A percentile compares a stretch with the other conserved stretches of the same genome.
These are phyloP conservation scores for Leccinum angustisporum DNA, from an alignment of 1,284 basidiomycete genomes.

Conservation along the genomic window DNA sequence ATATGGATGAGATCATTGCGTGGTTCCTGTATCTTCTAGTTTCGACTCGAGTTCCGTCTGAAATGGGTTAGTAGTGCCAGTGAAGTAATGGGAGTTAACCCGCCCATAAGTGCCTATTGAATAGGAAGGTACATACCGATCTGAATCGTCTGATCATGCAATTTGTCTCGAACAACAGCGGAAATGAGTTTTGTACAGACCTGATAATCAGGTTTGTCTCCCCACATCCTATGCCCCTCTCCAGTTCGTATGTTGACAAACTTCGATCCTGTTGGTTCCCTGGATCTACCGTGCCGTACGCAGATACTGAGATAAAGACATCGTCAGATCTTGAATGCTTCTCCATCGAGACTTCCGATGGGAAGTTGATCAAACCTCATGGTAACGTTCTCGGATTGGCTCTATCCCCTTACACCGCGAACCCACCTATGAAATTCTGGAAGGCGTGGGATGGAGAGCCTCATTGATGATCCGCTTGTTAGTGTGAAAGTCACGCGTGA, in stretches of 20 bases:
- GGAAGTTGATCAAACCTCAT: slow-evolving; percentile 5
- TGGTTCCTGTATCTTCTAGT: neutral
- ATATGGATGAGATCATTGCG: neutral
- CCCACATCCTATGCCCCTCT: neutral
- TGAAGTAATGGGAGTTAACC: neutral
- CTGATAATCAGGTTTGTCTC: neutral
- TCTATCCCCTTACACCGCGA: neutral
- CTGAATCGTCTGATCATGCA: neutral
- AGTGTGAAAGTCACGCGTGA: too few relatives aligned
- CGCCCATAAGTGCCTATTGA: neutral
- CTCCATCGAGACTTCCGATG: neutral
- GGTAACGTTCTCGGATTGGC: neutral
- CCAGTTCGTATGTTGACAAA: neutral
- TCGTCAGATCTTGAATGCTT: neutral
- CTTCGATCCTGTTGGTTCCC: neutral
- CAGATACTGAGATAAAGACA: neutral
- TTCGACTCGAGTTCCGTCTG: neutral
- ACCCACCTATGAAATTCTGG: neutral
- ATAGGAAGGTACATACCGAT: neutral
- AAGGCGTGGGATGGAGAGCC: neutral
- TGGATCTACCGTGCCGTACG: slow-evolving; percentile 1
- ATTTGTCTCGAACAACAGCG: neutral
- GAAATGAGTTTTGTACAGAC: neutral
- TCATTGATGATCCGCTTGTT: too few relatives aligned
- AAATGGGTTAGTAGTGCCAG: neutral